These are phyloP conservation scores for Alternaria sp. DNA, from an alignment of 2,329 filamentous ascomycete species.

Conservation along the genomic window DNA sequence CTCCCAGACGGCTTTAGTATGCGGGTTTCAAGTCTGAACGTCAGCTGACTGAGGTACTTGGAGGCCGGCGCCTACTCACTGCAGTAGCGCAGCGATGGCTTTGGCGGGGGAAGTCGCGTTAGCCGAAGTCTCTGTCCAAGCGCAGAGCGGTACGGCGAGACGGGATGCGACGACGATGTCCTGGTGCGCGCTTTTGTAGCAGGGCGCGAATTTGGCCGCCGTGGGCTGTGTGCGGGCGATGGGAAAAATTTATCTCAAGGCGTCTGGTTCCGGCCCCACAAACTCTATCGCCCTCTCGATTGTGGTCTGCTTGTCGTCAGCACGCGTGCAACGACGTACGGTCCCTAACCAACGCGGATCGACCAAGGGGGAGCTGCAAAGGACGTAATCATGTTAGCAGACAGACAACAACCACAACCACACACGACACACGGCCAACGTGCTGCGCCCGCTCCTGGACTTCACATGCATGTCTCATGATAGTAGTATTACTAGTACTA, in stretches of 20 bases:
- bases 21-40: not conserved
- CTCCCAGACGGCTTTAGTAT: not conserved
- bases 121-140: conserved; percentile 2
- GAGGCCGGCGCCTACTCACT: not conserved
- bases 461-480: conserved; percentile 14
- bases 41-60: conserved; percentile 1
- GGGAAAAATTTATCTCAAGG: not conserved
- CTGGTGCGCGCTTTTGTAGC: not conserved
- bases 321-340: conserved; percentile 2
- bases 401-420: conserved; percentile 11
- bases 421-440: conserved; percentile 23
- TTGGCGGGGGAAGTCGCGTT: conserved; percentile 3
- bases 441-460: conserved; percentile 16
- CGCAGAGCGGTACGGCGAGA: not conserved
- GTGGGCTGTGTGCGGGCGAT: not conserved
- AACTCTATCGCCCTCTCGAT: not conserved
- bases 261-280: conserved; percentile 16
- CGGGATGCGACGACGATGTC: not conserved
- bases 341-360: not conserved
- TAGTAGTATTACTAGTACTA: conserved; percentile 11
- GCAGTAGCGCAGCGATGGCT: not conserved
- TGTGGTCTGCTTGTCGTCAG: conserved; percentile 24
- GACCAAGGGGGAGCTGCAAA: not conserved
- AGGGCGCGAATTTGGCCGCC: not conserved
- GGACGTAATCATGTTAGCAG: conserved; percentile 3